Conservation (phyloP, 768 basidiomycete species). For the Leucocoprinus sp. region DNA sequence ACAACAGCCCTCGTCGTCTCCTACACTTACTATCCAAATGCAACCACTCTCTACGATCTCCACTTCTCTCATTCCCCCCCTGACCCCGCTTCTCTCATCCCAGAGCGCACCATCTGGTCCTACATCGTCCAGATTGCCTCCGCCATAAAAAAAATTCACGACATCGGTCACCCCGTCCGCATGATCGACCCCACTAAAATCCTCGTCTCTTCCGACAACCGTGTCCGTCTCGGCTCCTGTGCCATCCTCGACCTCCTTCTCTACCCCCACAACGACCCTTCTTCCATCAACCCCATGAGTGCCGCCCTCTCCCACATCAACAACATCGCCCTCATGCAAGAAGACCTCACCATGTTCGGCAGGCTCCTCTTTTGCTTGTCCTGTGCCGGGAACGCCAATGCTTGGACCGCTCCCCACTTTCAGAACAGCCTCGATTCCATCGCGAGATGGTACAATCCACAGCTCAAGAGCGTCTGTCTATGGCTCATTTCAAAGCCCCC, state of each 20-base stretch:
- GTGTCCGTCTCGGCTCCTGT: conserved; percentile 31
- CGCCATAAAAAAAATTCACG: conserved; percentile 83
- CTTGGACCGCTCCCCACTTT: conserved; percentile 52
- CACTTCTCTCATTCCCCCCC: conserved; percentile 53
- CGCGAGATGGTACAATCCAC: conserved; percentile 63
- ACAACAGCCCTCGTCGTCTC: conserved; percentile 81
- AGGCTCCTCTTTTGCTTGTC: conserved; percentile 74
- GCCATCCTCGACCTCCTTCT: background rate
- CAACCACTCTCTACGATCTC: conserved; percentile 72
- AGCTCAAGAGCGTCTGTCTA: conserved; percentile 73
- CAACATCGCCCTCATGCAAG: conserved; percentile 60
- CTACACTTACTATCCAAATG: conserved; percentile 81
- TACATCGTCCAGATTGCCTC: conserved; percentile 86
- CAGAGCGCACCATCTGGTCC: conserved; percentile 85
- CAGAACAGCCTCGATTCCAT: conserved; percentile 72
- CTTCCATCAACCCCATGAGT: conserved; percentile 51
- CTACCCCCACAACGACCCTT: too few species aligned
- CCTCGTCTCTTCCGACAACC: conserved; percentile 81
- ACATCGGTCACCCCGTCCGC: conserved; percentile 69
- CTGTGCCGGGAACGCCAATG: conserved; percentile 49
- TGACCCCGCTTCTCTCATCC: conserved; percentile 32
- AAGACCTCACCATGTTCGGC: conserved; percentile 84
- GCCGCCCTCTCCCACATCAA: conserved; percentile 38
- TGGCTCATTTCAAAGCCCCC: conserved; percentile 70
- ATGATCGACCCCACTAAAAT: conserved; percentile 85